phyloP scores from a whole-genome alignment of 2,329 filamentous ascomycete genomes.

The Pseudopithomyces maydicus region DNA sequence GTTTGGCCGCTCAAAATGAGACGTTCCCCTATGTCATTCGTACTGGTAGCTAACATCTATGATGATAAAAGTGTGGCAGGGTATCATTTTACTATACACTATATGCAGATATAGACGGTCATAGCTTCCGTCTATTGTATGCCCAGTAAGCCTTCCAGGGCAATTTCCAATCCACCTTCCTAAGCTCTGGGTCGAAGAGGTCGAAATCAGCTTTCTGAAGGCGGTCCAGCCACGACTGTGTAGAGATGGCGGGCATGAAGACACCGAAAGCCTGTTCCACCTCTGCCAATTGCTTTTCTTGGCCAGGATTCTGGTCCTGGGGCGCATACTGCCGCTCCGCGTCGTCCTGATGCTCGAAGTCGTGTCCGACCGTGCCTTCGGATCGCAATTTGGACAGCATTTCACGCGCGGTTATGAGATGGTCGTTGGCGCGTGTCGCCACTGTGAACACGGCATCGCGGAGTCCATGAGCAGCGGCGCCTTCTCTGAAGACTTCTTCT shows the following conservation, averaged over 20 bases:
- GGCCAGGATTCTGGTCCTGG: conserved; percentile 40
- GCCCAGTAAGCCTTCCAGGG: conserved; percentile 77
- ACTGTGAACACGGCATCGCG: conserved; percentile 90
- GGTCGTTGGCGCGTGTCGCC: conserved; percentile 92
- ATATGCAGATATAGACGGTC: background rate
- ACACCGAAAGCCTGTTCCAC: conserved; percentile 75
- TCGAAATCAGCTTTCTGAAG: conserved; percentile 86
- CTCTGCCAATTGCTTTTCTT: conserved; percentile 53
- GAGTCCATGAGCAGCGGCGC: conserved; percentile 77
- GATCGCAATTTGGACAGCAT: conserved; percentile 83
- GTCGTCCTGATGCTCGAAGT: conserved; percentile 85
- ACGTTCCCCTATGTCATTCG: too few relatives aligned
- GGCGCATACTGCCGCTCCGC: conserved; percentile 64
- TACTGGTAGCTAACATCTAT: too few relatives aligned
- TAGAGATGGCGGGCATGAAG: conserved; percentile 78
- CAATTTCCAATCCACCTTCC: conserved; percentile 77
- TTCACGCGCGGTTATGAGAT: conserved; percentile 89
- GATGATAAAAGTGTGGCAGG: background rate
- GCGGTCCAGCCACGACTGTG: conserved; percentile 76
- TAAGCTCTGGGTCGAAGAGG: conserved; percentile 68
- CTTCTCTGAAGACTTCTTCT: conserved; percentile 85
- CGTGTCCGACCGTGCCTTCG: conserved; percentile 77
- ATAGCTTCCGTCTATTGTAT: conserved; percentile 58
- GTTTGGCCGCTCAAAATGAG: too few relatives aligned
- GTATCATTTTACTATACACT: conserved; percentile 7